These are phyloP conservation scores for Leishmania mexicana DNA, from an alignment of 208 protist species.

Conservation along the genomic window DNA sequence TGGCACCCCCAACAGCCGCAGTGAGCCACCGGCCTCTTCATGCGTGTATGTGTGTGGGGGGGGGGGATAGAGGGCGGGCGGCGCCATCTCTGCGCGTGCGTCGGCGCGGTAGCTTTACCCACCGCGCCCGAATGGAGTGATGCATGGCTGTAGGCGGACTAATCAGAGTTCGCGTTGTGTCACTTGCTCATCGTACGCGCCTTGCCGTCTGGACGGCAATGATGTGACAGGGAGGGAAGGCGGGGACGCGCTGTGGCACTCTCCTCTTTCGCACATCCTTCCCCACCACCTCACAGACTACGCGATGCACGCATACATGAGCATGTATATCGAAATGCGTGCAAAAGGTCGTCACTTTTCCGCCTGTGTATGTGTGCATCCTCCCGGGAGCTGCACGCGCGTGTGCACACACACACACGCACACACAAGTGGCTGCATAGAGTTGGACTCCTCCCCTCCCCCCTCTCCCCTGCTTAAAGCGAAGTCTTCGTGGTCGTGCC, in stretches of 20 bases:
- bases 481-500: neutral
- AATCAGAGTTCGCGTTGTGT: neutral
- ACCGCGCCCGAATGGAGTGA: neutral
- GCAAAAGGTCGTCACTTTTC: neutral
- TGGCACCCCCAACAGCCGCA: neutral
- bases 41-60: neutral
- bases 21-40: neutral
- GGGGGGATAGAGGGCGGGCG: neutral
- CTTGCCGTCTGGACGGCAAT: neutral
- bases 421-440: neutral
- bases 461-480: too few species aligned
- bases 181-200: neutral
- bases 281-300: neutral
- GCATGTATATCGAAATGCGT: neutral
- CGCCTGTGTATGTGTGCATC: neutral
- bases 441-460: neutral
- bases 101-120: neutral
- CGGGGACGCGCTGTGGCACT: neutral
- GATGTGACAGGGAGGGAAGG: neutral
- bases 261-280: neutral
- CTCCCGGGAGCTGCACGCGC: neutral
- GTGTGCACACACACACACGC: neutral
- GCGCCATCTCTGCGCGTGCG: neutral
- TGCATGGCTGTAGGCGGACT: too few species aligned
- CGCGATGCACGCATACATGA: conserved; percentile 7